Conservation (phyloP, 75 land plant species). For the Isoetes taiwanensis region DNA sequence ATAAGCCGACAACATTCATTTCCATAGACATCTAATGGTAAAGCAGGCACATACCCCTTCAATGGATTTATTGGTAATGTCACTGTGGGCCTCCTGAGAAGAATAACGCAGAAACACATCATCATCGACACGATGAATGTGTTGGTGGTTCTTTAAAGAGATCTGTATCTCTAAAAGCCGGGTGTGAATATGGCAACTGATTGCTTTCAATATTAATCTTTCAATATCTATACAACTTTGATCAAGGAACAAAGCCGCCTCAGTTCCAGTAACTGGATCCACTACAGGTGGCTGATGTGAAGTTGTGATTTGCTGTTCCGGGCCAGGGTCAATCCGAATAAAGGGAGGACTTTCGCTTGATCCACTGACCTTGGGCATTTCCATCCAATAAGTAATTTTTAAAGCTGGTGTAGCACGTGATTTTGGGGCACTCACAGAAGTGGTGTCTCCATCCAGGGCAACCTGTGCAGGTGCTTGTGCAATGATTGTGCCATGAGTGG, state of each 20-base stretch:
- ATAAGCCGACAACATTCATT: too few relatives aligned
- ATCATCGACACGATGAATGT: slow-evolving; percentile 32
- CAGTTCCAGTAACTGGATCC: slow-evolving; percentile 62
- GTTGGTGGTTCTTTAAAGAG: slow-evolving; percentile 42
- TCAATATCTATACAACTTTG: slow-evolving; percentile 90
- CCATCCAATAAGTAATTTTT: slow-evolving; percentile 82
- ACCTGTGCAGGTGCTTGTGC: slow-evolving; percentile 25
- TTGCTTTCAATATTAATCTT: slow-evolving; percentile 59
- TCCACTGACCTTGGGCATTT: slow-evolving; percentile 35
- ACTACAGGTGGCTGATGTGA: slow-evolving; percentile 62
- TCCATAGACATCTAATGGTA: too few relatives aligned
- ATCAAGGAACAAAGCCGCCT: slow-evolving; percentile 68
- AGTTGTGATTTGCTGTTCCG: slow-evolving; percentile 62
- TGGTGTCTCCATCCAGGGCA: slow-evolving; percentile 57
- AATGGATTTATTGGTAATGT: neutral
- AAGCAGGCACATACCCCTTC: neutral
- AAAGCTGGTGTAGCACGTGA: slow-evolving; percentile 56
- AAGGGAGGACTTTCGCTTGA: slow-evolving; percentile 38
- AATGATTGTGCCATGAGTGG: slow-evolving; percentile 17
- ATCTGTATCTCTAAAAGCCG: slow-evolving; percentile 80
- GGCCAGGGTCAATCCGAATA: slow-evolving; percentile 76
- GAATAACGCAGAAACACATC: slow-evolving; percentile 51
- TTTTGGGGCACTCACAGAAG: slow-evolving; percentile 26
- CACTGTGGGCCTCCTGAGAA: neutral
- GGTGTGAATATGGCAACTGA: slow-evolving; percentile 67